phyloP scores from a whole-genome alignment of 2,329 filamentous ascomycete species.

The Stylonectria norvegica region DNA sequence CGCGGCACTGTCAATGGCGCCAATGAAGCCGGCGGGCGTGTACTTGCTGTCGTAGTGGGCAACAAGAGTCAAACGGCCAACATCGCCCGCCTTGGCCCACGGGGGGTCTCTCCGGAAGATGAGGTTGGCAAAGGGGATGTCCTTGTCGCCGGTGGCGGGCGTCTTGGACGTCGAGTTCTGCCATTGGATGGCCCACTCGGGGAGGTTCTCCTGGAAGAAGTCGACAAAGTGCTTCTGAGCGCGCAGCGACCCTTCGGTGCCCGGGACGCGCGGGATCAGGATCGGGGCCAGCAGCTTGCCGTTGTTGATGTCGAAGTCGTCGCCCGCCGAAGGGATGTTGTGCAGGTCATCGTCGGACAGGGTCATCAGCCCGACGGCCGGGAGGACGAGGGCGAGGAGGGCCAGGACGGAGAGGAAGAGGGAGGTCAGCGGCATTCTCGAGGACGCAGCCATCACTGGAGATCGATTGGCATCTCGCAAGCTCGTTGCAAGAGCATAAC shows the following conservation, averaged over 20 bases:
- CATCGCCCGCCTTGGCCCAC: slow-evolving; percentile 69
- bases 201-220: slow-evolving; percentile 74
- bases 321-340: slow-evolving; percentile 66
- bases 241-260: slow-evolving; percentile 68
- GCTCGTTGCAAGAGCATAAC: not conserved
- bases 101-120: slow-evolving; percentile 87
- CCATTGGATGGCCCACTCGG: slow-evolving; percentile 74
- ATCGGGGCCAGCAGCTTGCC: slow-evolving; percentile 82
- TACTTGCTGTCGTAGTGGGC: slow-evolving; percentile 92
- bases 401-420: slow-evolving; percentile 18
- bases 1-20: slow-evolving; percentile 88
- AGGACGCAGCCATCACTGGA: slow-evolving; percentile 7
- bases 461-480: slow-evolving; percentile 4
- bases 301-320: slow-evolving; percentile 73
- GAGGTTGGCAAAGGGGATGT: slow-evolving; percentile 82
- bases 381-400: slow-evolving; percentile 20
- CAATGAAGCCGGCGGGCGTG: slow-evolving; percentile 80
- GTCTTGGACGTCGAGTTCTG: slow-evolving; percentile 90
- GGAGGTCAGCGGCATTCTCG: slow-evolving; percentile 18
- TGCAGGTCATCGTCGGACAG: slow-evolving; percentile 74
- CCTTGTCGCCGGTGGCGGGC: slow-evolving; percentile 65
- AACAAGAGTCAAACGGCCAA: slow-evolving; percentile 78
- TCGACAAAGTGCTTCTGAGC: slow-evolving; percentile 79
- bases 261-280: slow-evolving; percentile 81
- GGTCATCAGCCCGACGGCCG: slow-evolving; percentile 40